Evolutionary conservation across 177 flowering plant species (phyloP).

Genomic region (Tripterygium wilfordii): DNA sequence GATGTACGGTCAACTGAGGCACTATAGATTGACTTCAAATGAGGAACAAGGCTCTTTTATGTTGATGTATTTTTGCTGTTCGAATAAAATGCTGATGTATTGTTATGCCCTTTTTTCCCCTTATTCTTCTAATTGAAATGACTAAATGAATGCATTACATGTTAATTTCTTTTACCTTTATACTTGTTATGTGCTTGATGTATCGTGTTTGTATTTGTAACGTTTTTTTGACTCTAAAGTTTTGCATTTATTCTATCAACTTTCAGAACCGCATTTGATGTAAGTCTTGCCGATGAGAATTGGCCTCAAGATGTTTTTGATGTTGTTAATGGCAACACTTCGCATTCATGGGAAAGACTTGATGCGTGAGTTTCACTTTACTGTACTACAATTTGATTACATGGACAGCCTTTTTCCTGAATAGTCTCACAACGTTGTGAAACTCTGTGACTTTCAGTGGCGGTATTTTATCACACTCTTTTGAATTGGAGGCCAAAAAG

Average conservation of each 20-base stretch:
- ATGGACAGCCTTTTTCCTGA: no score
- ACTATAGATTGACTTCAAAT: no score
- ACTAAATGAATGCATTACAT: no score
- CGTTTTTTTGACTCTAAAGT: neutral
- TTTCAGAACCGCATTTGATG: conserved; percentile 87
- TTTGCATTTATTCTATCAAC: neutral
- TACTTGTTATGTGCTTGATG: neutral
- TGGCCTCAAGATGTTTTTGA: conserved; percentile 84
- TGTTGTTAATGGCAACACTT: conserved; percentile 65
- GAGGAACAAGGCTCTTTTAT: no score
- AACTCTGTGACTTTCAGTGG: conserved; percentile 43
- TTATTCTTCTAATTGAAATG: no score
- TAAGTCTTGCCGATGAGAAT: conserved; percentile 54
- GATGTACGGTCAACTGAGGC: no score
- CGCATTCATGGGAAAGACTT: conserved; percentile 87
- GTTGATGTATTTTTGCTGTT: no score
- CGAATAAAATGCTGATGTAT: no score
- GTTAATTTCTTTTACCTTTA: no score
- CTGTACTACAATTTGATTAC: no score
- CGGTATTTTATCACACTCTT: conserved; percentile 67
- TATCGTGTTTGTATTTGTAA: neutral
- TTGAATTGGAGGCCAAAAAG: conserved; percentile 69
- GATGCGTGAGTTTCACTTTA: conserved; percentile 61
- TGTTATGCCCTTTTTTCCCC: no score
- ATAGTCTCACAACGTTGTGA: neutral